phyloP scores from a whole-genome alignment of 176 grass and related monocot species.

The Rhipidocladum racemiflorum region DNA sequence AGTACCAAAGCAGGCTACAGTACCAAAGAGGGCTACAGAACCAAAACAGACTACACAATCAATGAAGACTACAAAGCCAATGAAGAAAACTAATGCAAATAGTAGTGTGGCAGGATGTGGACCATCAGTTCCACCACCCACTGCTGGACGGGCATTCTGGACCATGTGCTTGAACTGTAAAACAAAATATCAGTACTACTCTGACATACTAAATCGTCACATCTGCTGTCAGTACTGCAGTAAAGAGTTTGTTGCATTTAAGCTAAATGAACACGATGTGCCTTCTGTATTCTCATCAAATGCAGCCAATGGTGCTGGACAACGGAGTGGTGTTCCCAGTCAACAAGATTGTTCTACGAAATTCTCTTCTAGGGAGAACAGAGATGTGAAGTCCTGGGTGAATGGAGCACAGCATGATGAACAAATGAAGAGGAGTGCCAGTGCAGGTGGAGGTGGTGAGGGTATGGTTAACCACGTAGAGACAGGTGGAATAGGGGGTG shows the following conservation, averaged over 20 bases:
- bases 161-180: constrained; percentile 55
- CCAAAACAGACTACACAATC: constrained; percentile 12
- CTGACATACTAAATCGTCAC: constrained; percentile 29
- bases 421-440: constrained; percentile 6
- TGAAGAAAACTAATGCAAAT: constrained; percentile 30
- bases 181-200: constrained; percentile 57
- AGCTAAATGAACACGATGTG: constrained; percentile 27
- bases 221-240: constrained; percentile 57
- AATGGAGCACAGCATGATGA: constrained; percentile 16
- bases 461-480: constrained; percentile 20
- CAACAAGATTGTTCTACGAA: constrained; percentile 18
- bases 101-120: constrained; percentile 22
- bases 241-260: constrained; percentile 47
- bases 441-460: constrained; percentile 11
- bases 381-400: neutral
- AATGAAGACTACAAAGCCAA: constrained; percentile 12
- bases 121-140: constrained; percentile 37
- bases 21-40: neutral
- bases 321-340: constrained; percentile 32
- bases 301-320: constrained; percentile 24
- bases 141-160: constrained; percentile 51
- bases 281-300: constrained; percentile 27
- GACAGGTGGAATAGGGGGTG: neutral
- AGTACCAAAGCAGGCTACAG: neutral
- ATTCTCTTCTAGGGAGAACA: constrained; percentile 23